Evolutionary conservation across 768 basidiomycete species (phyloP), one percentile per base, ranked within the genome.

Genomic region (Asterophora parasitica): DNA sequence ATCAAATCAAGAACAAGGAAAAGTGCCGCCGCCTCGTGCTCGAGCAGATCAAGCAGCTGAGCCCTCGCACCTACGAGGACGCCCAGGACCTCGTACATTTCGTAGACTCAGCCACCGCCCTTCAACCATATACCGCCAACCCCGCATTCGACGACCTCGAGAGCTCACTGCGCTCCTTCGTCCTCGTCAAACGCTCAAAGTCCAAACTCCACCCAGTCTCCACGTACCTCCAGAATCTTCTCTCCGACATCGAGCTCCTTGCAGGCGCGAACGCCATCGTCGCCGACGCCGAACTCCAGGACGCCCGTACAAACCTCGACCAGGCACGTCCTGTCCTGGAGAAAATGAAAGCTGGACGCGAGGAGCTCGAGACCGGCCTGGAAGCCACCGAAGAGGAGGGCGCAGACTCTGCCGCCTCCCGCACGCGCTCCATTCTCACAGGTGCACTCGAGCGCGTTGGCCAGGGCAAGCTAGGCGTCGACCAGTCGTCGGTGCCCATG

Each of bases 11-110:
- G 64, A 89, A 97, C 74, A 96, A 97, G 72, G 89, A 87, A 41
- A 86, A 91, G 65, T 98, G 96, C 68, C 80, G 82, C 59, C 78
- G 89, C 34, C 67, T 84, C 27, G 87, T 99, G 37, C 78, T 96
- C 20, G 93, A 98, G 50, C 95, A 98, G 66, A 92, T 99, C 75
- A 87, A 82, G 62, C 79, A 88, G 56, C 78, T 98, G 56, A 92
- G 88, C 59, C 95, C 96, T n/a, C 70, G 80, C 43, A 98, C 96
- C 0, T 91, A 83, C 62, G 88, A 92, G 46, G 90, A 96, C 57
- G 83, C 92, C 0, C 79, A 85, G 37, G 91, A 98, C 64, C 82
- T 99, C 34, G 94, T 99, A 3, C 96, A 99, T 68, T 99, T 98
- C 65, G 96, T 99, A 58, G 96, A 99, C 64, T 95, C 93, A 6